Evolutionary conservation across 192 early-diverging fungal genomes (phyloP).

Genomic region (Umbelopsis isabellina): DNA sequence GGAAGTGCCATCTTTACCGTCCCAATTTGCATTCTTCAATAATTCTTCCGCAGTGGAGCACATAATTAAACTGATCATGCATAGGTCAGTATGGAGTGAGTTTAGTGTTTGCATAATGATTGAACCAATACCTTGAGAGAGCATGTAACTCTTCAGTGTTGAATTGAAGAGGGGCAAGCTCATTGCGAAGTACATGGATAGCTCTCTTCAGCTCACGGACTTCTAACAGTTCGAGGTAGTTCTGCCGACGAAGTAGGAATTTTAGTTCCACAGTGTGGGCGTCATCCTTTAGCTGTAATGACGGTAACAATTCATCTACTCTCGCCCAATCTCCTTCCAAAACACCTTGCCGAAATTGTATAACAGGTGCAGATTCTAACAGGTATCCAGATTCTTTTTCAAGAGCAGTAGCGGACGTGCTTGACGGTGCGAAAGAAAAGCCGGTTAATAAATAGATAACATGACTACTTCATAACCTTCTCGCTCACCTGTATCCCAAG

Average conservation of each 20-base stretch:
- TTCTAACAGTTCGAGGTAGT: constrained; percentile 90
- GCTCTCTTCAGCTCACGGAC: constrained; percentile 69
- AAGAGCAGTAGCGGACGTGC: constrained; percentile 68
- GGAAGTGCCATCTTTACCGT: constrained; percentile 76
- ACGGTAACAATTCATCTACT: constrained; percentile 61
- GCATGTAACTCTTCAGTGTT: constrained; percentile 74
- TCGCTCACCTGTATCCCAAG: constrained; percentile 74
- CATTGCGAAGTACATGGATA: constrained; percentile 74
- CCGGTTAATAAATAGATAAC: background rate
- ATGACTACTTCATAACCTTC: background rate
- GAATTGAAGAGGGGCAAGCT: constrained; percentile 73
- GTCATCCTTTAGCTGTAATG: constrained; percentile 32
- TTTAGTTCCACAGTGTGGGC: constrained; percentile 39
- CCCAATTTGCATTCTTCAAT: constrained; percentile 72
- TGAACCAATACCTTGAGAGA: constrained; percentile 64
- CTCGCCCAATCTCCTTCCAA: constrained; percentile 78
- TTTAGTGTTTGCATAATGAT: background rate
- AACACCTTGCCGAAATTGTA: constrained; percentile 71
- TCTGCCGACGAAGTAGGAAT: constrained; percentile 87
- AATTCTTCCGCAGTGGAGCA: constrained; percentile 70
- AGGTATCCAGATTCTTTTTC: constrained; percentile 81
- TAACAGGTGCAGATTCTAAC: constrained; percentile 73
- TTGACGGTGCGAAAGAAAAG: constrained; percentile 28
- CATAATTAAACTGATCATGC: constrained; percentile 65
- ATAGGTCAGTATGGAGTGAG: constrained; percentile 17